phyloP scores from a whole-genome alignment of 2,329 filamentous ascomycete genomes.

The Colletotrichum lindemuthianum region DNA sequence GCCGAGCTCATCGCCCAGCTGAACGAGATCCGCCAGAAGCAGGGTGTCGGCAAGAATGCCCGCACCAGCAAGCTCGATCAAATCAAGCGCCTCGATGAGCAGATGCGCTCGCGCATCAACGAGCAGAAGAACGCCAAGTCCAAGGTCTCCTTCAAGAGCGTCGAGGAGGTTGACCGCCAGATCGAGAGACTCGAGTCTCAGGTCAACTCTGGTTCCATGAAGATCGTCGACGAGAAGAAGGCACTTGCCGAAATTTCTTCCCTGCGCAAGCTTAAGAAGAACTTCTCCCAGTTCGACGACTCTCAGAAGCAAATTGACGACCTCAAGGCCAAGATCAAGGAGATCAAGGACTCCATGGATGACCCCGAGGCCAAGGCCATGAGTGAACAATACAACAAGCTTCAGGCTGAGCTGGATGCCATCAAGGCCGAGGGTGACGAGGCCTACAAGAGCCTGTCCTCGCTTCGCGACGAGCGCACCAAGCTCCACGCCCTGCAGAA shows the following conservation, averaged over 20 bases:
- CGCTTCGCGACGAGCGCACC: conserved; percentile 85
- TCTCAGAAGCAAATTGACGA: conserved; percentile 90
- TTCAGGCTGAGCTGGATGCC: conserved; percentile 87
- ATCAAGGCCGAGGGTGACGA: conserved; percentile 95
- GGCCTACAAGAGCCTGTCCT: conserved; percentile 87
- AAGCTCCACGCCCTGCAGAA: conserved; percentile 88
- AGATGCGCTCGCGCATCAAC: conserved; percentile 83
- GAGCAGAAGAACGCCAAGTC: conserved; percentile 88
- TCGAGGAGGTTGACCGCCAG: conserved; percentile 86
- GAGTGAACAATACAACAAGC: conserved; percentile 84
- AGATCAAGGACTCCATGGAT: conserved; percentile 88
- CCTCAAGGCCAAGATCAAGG: conserved; percentile 85
- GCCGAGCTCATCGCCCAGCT: conserved; percentile 86
- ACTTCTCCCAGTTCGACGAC: conserved; percentile 85
- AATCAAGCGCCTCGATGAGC: conserved; percentile 91
- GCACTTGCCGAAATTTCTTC: conserved; percentile 83
- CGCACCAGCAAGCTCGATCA: conserved; percentile 84
- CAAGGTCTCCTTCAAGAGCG: conserved; percentile 85
- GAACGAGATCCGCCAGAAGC: conserved; percentile 85
- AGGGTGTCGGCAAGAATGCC: conserved; percentile 86
- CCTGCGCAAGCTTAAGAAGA: conserved; percentile 90
- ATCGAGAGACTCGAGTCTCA: conserved; percentile 84
- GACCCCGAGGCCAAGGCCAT: conserved; percentile 91
- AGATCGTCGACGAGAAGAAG: conserved; percentile 97
- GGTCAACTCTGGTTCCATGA: conserved; percentile 91